Base-by-base conservation (phyloP, 2,329 filamentous ascomycete species). In the Cladophialophora immunda region DNA sequence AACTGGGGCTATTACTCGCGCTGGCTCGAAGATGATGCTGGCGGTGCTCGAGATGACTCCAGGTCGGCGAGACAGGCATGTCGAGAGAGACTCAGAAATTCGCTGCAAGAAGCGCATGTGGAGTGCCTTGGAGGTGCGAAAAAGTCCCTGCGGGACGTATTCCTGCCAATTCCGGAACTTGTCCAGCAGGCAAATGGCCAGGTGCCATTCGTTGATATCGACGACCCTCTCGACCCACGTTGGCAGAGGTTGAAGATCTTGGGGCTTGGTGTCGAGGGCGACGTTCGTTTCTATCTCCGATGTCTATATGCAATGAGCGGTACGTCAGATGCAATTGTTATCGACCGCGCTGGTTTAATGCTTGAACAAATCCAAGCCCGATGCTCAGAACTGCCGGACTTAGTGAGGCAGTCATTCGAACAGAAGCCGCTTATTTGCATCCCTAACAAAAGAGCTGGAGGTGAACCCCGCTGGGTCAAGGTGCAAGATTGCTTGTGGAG, bases 111-210 rank as follows among this genome's bases (percentile, higher is more conserved):
- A 32, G 47, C 50, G n/a, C 59, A 36, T 30, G 50, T 62, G n/a
- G 50, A 32, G 19, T 62, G 59, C 29, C 19, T 27, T 17, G 59
- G 59, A 38, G 47, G 59, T 25, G n/a, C 15, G n/a, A 22, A n/a
- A 9, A 55, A 55, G 34, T 9, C 59, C 2, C 29, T 62, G 32
- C 47, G 50, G 17, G 59, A 62, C 13, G 59, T 55, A 4, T 62
- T 62, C 17, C 50, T 62, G 15, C 50, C 59, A 7, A 41, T 62
- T 7, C 50, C 59, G 27, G 59, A 62, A 34, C 59, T 62, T 22
- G 50, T 62, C 17, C 47, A 62, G 13, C 38, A 62, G 27, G 59
- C 59, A n/a, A 50, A 62, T n/a, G 59, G 59, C 27, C 59, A 55
- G 54, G 47, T 62, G 22, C 59, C 59, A 22, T 62, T 62, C 50